Evolutionary conservation across 352 stramenopile genomes (phyloP).

Genomic region (Aphanomyces astaci): DNA sequence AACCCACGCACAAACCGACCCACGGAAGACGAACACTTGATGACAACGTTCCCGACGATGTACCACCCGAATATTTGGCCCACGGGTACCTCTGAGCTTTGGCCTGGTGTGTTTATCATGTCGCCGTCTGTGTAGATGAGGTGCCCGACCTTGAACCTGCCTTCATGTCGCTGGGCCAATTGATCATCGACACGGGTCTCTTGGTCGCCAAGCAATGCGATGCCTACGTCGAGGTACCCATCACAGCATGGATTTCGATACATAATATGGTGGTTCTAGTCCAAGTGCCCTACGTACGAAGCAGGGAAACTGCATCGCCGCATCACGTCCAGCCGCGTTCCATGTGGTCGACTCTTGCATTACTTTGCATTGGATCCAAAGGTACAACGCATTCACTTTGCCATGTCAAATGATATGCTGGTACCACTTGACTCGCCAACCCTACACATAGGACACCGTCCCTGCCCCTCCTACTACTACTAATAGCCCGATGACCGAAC

Average conservation of each 20-base stretch:
- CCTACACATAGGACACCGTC: not conserved
- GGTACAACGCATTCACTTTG: too few species aligned
- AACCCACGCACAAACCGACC: slow-evolving; percentile 90
- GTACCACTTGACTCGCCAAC: too few species aligned
- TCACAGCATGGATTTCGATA: too few species aligned
- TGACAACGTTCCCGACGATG: slow-evolving; percentile 82
- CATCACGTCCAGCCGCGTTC: slow-evolving; percentile 81
- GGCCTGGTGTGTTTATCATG: too few species aligned
- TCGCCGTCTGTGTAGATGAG: slow-evolving; percentile 34
- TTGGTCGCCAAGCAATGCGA: slow-evolving; percentile 91
- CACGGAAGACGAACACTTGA: slow-evolving; percentile 64
- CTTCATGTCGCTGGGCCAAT: slow-evolving; percentile 87
- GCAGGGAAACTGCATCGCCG: slow-evolving; percentile 79
- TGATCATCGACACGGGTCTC: slow-evolving; percentile 88
- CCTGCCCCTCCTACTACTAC: not conserved
- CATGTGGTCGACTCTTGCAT: slow-evolving; percentile 92
- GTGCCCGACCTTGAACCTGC: slow-evolving; percentile 75
- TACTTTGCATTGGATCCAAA: slow-evolving; percentile 86
- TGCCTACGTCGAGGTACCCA: slow-evolving; percentile 63
- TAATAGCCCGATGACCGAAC: slow-evolving; percentile 44
- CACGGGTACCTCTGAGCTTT: too few species aligned
- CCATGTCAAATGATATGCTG: too few species aligned
- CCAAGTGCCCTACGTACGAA: slow-evolving; percentile 64
- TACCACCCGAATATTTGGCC: slow-evolving; percentile 94
- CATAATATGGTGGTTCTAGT: too few species aligned